A percentile compares a stretch with the other conserved stretches of the same genome.
Conservation (phyloP, 306 rosid genomes). For the Sechiopsis laciniata region DNA sequence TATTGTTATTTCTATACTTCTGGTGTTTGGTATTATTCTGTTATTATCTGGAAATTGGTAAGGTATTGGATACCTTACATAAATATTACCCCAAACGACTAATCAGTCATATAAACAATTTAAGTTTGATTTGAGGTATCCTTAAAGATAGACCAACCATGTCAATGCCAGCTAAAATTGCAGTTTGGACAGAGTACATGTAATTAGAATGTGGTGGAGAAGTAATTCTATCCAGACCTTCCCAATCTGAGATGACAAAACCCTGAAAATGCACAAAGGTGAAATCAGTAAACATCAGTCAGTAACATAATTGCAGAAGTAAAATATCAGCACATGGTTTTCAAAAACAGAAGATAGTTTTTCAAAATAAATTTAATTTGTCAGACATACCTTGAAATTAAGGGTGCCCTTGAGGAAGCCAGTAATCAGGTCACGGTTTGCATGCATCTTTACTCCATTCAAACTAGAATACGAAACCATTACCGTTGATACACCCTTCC, state of each 20-base stretch:
- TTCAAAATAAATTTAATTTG: neutral
- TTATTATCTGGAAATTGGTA: too few species aligned
- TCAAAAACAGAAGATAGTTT: neutral
- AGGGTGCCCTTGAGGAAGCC: constrained; percentile 74
- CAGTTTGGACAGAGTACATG: constrained; percentile 70
- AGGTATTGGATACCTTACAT: too few species aligned
- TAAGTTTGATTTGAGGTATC: constrained; percentile 16
- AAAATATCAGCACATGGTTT: neutral
- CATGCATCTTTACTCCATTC: constrained; percentile 93
- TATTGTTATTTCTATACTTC: too few species aligned
- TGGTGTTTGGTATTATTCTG: too few species aligned
- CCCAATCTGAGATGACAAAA: constrained; percentile 96
- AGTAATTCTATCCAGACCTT: constrained; percentile 76
- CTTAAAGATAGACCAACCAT: constrained; percentile 54
- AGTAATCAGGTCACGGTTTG: constrained; percentile 58
- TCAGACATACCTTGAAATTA: constrained; percentile 58
- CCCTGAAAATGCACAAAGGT: constrained; percentile 55
- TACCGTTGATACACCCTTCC: constrained; percentile 77
- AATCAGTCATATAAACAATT: constrained; percentile 10
- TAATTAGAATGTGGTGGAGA: constrained; percentile 72
- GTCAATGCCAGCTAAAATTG: constrained; percentile 80
- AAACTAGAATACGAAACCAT: constrained; percentile 93
- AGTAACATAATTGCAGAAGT: constrained; percentile 8
- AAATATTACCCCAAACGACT: neutral
- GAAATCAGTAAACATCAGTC: constrained; percentile 17